phyloP scores from a whole-genome alignment of 345 rosid species.

The Euphorbia pulcherrima region DNA sequence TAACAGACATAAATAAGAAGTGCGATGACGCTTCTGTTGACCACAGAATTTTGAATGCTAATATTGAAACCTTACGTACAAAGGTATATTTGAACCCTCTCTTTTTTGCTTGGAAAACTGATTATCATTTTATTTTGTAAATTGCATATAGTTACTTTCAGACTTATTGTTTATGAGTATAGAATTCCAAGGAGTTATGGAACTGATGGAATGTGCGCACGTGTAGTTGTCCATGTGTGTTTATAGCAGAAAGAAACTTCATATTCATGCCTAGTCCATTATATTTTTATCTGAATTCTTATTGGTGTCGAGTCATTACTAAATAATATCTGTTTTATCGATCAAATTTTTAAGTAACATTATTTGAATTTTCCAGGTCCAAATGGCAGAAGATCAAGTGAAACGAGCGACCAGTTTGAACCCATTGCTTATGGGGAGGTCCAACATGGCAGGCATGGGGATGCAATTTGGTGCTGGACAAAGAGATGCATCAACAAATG shows the following conservation, averaged over 20 bases:
- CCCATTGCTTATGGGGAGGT: slow-evolving; percentile 58
- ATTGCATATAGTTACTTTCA: not conserved
- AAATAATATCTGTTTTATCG: slow-evolving; percentile 12
- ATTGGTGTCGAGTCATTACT: not conserved
- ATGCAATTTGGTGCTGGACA: slow-evolving; percentile 19
- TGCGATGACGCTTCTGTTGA: slow-evolving; percentile 75
- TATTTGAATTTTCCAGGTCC: slow-evolving; percentile 54
- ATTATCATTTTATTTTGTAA: not conserved
- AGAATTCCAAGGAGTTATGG: not conserved
- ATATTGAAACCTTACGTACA: slow-evolving; percentile 85
- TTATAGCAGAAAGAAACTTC: slow-evolving; percentile 11
- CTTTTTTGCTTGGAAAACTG: not conserved
- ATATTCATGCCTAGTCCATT: not conserved
- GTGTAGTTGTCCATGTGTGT: slow-evolving; percentile 3
- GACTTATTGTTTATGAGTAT: not conserved
- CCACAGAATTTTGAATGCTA: slow-evolving; percentile 90
- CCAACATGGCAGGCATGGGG: slow-evolving; percentile 26
- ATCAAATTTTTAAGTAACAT: slow-evolving; percentile 15
- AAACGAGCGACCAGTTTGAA: slow-evolving; percentile 80
- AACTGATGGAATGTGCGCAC: slow-evolving; percentile 4
- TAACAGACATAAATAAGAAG: slow-evolving; percentile 66
- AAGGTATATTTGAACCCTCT: slow-evolving; percentile 44
- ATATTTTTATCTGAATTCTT: not conserved
- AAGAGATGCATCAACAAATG: slow-evolving; percentile 7
- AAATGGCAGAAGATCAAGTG: slow-evolving; percentile 98